phyloP scores from a whole-genome alignment of 257 asterid genomes.

The Solanum lignicaule region DNA sequence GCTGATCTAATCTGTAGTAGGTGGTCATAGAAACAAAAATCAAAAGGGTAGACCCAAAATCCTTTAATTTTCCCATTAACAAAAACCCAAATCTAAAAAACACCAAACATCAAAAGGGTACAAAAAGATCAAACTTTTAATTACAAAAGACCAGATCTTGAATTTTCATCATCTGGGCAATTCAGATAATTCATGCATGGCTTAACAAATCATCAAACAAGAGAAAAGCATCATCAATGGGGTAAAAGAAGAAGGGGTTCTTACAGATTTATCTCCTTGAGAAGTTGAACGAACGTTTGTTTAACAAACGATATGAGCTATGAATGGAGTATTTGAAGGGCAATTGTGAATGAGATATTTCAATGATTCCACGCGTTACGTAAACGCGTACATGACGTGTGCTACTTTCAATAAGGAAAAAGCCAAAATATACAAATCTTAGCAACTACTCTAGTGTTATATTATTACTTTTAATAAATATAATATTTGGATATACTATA shows the following conservation, averaged over 20 bases:
- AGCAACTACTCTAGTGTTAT: neutral
- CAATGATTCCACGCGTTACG: conserved; percentile 38
- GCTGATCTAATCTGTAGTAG: neutral
- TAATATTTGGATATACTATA: too few relatives aligned
- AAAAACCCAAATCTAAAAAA: neutral
- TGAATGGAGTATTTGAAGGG: neutral
- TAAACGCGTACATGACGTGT: conserved; percentile 54
- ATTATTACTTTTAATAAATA: too few relatives aligned
- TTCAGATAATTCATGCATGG: neutral
- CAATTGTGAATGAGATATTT: neutral
- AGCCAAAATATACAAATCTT: neutral
- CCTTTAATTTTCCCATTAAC: neutral
- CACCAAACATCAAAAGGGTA: neutral
- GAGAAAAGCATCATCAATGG: neutral
- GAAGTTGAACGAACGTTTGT: neutral
- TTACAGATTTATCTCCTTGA: neutral
- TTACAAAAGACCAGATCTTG: neutral
- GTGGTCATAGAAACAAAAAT: neutral
- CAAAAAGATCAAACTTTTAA: neutral
- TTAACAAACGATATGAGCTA: neutral
- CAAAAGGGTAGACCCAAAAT: neutral
- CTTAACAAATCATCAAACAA: neutral
- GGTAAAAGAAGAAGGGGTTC: neutral
- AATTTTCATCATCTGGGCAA: neutral
- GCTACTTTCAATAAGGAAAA: neutral